Evolutionary conservation across 2,329 filamentous ascomycete genomes (phyloP).

Genomic region (Colletotrichum kahawae): DNA sequence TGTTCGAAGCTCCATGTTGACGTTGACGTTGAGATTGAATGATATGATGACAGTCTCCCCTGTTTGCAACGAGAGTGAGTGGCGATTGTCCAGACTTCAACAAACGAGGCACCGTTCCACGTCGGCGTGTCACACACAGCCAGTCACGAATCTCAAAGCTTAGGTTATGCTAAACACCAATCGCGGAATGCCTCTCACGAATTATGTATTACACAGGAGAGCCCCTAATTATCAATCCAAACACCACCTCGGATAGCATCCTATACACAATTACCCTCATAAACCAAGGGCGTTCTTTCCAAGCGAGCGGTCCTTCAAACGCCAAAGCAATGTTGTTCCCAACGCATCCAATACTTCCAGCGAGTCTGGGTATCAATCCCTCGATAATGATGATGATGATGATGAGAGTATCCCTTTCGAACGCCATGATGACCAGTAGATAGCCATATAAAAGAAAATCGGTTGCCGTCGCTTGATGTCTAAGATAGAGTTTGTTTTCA

Average conservation of each 20-base stretch:
- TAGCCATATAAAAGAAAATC: neutral
- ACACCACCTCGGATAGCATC: neutral
- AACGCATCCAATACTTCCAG: neutral
- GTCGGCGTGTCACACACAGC: neutral
- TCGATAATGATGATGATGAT: neutral
- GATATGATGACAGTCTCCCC: neutral
- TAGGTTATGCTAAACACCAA: neutral
- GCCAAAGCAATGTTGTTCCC: neutral
- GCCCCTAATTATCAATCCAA: neutral
- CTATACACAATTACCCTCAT: neutral
- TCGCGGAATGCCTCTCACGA: neutral
- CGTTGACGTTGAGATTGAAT: neutral
- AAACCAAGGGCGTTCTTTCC: neutral
- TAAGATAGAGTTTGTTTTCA: neutral
- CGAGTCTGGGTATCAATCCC: conserved; percentile 22
- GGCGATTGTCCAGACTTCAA: neutral
- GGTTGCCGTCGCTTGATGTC: conserved; percentile 13
- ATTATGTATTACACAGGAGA: conserved; percentile 18
- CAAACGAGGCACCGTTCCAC: neutral
- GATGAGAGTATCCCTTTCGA: neutral
- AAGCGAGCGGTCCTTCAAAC: neutral
- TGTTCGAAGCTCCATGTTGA: neutral
- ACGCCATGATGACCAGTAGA: neutral
- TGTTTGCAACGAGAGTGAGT: neutral
- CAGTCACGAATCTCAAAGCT: neutral